Conservation (phyloP, 106 monocot genomes). For the Xerophyta viscosa region DNA sequence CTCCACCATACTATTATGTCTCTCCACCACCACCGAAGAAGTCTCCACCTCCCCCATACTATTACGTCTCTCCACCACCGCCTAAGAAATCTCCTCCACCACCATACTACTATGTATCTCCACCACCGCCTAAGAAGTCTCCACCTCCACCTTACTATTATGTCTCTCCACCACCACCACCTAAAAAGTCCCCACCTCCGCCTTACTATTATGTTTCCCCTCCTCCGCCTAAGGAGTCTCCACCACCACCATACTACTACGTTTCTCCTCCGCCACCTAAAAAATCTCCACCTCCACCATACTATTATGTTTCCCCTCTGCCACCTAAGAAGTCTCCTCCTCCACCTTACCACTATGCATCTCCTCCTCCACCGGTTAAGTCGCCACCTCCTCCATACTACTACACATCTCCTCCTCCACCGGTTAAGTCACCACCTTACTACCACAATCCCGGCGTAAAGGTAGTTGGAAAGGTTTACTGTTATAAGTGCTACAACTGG, state of each 20-base stretch:
- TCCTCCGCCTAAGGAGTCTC: constrained; percentile 12
- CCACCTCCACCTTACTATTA: constrained; percentile 22
- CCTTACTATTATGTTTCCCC: constrained; percentile 27
- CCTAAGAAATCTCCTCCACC: constrained; percentile 11
- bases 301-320: constrained; percentile 17
- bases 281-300: constrained; percentile 12
- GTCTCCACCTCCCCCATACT: constrained; percentile 22
- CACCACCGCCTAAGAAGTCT: constrained; percentile 10
- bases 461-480: constrained; percentile 61
- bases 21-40: constrained; percentile 18
- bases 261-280: constrained; percentile 20
- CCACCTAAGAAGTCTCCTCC: constrained; percentile 15
- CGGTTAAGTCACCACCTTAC: constrained; percentile 13
- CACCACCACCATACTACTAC: constrained; percentile 25
- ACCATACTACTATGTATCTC: constrained; percentile 18
- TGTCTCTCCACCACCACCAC: constrained; percentile 7
- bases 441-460: constrained; percentile 20
- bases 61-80: constrained; percentile 24
- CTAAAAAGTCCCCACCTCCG: no score
- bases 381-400: constrained; percentile 7
- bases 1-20: constrained; percentile 21
- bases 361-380: no score
- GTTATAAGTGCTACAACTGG: constrained; percentile 55
- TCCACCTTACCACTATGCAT: constrained; percentile 14
- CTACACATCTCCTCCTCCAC: constrained; percentile 12